Conservation (phyloP, 768 basidiomycete species). For the Daedaleopsis sinensis region DNA sequence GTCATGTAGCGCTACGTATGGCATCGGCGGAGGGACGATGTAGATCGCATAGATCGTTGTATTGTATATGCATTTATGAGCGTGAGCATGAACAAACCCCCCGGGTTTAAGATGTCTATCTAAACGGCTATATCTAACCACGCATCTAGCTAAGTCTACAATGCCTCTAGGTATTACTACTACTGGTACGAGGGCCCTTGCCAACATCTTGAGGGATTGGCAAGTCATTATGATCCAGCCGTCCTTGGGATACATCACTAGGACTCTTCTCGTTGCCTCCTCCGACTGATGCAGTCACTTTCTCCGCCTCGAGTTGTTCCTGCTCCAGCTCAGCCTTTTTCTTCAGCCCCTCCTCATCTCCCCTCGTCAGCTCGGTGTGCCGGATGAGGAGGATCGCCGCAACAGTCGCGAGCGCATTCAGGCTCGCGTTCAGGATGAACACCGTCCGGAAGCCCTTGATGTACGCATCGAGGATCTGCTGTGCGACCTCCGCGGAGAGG, state of each 20-base stretch:
- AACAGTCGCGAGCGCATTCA: conserved; percentile 57
- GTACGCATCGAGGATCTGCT: conserved; percentile 52
- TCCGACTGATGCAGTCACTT: neutral
- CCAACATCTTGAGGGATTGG: too few species aligned
- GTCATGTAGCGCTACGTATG: too few species aligned
- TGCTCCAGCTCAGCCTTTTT: conserved; percentile 37
- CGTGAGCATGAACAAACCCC: too few species aligned
- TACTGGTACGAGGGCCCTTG: too few species aligned
- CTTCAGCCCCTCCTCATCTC: conserved; percentile 55
- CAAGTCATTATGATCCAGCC: neutral
- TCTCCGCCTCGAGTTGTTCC: neutral
- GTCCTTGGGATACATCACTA: neutral
- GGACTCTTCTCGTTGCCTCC: neutral
- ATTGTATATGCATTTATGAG: too few species aligned
- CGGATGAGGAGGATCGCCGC: conserved; percentile 62
- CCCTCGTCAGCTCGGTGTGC: conserved; percentile 59
- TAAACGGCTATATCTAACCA: too few species aligned
- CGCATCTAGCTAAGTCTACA: too few species aligned
- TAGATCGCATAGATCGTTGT: too few species aligned
- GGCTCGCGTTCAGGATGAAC: conserved; percentile 62
- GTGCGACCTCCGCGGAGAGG: conserved; percentile 41
- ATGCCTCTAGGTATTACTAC: too few species aligned
- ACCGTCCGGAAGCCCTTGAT: conserved; percentile 58
- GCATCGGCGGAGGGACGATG: too few species aligned
- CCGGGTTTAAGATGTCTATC: too few species aligned